These are phyloP conservation scores for Protea cynaroides DNA, from an alignment of 164 flowering plant species.

Conservation along the genomic window DNA sequence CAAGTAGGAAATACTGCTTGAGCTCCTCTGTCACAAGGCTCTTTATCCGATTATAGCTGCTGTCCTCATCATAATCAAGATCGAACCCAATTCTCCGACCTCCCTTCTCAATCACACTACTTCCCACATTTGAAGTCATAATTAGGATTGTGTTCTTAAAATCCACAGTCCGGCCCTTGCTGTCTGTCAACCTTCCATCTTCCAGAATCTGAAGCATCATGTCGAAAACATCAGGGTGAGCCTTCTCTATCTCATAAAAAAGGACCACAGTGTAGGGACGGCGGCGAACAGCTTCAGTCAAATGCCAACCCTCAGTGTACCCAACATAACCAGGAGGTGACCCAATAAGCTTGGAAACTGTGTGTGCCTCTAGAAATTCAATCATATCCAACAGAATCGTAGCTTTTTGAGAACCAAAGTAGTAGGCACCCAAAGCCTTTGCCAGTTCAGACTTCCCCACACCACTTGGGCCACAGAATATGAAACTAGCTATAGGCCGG, in stretches of 20 bases:
- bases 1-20: conserved; percentile 77
- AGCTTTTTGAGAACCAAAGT: conserved; percentile 89
- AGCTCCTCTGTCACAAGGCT: conserved; percentile 75
- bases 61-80: conserved; percentile 63
- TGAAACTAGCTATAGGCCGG: conserved; percentile 87
- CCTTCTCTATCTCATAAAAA: conserved; percentile 89
- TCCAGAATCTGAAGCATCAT: conserved; percentile 94
- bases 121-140: conserved; percentile 92
- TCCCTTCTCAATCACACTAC: conserved; percentile 80
- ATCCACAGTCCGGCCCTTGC: conserved; percentile 85
- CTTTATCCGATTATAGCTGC: conserved; percentile 77
- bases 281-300: conserved; percentile 82
- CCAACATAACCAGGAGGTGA: conserved; percentile 94
- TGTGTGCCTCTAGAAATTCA: conserved; percentile 90
- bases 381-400: conserved; percentile 94
- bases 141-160: conserved; percentile 84
- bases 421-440: conserved; percentile 76
- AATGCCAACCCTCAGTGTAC: conserved; percentile 84
- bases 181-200: conserved; percentile 83
- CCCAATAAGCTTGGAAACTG: conserved; percentile 84
- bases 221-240: conserved; percentile 92
- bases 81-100: conserved; percentile 68
- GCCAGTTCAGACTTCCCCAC: conserved; percentile 93
- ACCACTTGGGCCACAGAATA: conserved; percentile 90
- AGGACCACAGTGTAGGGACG: conserved; percentile 81